A percentile compares a stretch with the other conserved stretches of the same genome.
Conservation (phyloP, 1,284 basidiomycete genomes). For the Naganishia sp. region DNA sequence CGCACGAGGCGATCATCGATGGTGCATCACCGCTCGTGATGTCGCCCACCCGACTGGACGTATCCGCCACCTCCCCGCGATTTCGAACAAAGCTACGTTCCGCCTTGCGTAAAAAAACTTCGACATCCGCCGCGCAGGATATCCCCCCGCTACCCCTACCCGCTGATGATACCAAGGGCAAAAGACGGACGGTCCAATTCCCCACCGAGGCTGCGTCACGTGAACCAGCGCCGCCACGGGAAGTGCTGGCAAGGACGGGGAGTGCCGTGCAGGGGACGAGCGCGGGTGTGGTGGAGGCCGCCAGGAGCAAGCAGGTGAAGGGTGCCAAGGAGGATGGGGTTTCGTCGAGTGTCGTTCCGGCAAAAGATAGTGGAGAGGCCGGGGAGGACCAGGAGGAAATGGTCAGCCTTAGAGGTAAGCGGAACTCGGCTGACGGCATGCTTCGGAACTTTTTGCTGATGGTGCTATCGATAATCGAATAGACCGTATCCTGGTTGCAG, state of each 20-base stretch:
- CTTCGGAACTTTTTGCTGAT: slow-evolving; percentile 21
- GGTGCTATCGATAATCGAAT: background rate
- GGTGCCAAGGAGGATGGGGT: background rate
- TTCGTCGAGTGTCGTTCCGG: slow-evolving; percentile 18
- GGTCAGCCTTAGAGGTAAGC: background rate
- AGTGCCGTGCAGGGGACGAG: slow-evolving; percentile 45
- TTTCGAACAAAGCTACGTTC: slow-evolving; percentile 10
- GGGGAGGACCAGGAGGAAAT: slow-evolving; percentile 36
- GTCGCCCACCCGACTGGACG: background rate
- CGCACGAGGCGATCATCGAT: background rate
- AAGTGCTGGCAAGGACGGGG: slow-evolving; percentile 46
- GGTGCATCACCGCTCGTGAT: background rate
- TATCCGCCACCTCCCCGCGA: background rate
- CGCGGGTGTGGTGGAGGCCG: slow-evolving; percentile 42
- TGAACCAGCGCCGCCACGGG: slow-evolving; percentile 42
- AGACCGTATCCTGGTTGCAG: slow-evolving; percentile 51
- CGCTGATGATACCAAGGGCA: background rate
- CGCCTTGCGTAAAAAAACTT: background rate
- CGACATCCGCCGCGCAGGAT: background rate
- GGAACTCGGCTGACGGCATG: background rate
- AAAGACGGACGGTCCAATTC: background rate
- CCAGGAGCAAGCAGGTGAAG: slow-evolving; percentile 4
- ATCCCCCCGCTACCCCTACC: background rate
- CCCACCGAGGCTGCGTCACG: slow-evolving; percentile 33
- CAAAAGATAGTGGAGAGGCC: slow-evolving; percentile 34